A percentile compares a stretch with the other conserved stretches of the same genome.
phyloP scores from a whole-genome alignment of 2,329 filamentous ascomycete genomes.

The Alternaria ethzedia region DNA sequence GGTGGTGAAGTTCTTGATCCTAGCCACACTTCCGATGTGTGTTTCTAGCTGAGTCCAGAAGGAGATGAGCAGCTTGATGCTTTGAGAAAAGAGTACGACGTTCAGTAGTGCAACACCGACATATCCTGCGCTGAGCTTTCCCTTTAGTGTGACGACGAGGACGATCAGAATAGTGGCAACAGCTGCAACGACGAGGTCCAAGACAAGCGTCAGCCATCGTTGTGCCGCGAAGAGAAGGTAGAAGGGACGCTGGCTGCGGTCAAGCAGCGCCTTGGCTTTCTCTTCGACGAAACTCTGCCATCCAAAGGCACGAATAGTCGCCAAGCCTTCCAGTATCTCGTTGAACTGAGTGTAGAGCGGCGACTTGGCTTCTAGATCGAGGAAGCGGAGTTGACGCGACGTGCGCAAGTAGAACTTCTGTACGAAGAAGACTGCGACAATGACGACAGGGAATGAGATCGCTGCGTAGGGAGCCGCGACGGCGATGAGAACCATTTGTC shows the following conservation, averaged over 20 bases:
- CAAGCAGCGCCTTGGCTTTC: conserved; percentile 48
- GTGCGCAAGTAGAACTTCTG: conserved; percentile 57
- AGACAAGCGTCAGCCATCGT: conserved; percentile 52
- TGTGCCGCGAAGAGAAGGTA: conserved; percentile 56
- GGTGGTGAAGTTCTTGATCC: conserved; percentile 61
- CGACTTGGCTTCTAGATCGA: conserved; percentile 60
- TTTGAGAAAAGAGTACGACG: conserved; percentile 60
- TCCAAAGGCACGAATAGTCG: conserved; percentile 59
- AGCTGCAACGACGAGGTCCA: conserved; percentile 51
- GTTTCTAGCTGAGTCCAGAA: conserved; percentile 66
- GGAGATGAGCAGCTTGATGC: conserved; percentile 57
- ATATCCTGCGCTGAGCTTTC: conserved; percentile 55
- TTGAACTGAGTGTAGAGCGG: conserved; percentile 60
- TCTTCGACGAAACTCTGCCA: conserved; percentile 53
- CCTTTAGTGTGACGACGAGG: conserved; percentile 41
- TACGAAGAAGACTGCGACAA: conserved; percentile 49
- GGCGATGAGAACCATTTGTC: conserved; percentile 48
- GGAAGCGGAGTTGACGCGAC: conserved; percentile 56
- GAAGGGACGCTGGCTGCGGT: conserved; percentile 52
- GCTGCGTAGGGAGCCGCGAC: conserved; percentile 50
- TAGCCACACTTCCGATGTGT: conserved; percentile 62
- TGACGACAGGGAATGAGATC: conserved; percentile 49
- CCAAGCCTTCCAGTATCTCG: conserved; percentile 57
- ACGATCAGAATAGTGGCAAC: conserved; percentile 48
- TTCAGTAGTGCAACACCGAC: conserved; percentile 62